phyloP scores from a whole-genome alignment of 2,329 filamentous ascomycete species.

The Penicillium sp. region DNA sequence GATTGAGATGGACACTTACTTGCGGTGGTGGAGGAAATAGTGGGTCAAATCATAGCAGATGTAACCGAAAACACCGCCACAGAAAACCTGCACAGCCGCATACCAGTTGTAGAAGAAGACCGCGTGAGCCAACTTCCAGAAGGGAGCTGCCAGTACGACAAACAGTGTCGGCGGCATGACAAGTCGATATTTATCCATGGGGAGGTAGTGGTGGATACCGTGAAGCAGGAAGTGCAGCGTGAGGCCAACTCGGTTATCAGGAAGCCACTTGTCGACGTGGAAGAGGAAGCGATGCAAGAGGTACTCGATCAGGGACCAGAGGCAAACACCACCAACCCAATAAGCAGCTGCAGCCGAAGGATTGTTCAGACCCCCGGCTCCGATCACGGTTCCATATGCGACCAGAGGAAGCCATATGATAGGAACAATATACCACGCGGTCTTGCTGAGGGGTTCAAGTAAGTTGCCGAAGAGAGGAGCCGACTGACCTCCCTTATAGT shows the following conservation, averaged over 20 bases:
- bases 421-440: slow-evolving; percentile 90
- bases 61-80: slow-evolving; percentile 91
- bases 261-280: slow-evolving; percentile 87
- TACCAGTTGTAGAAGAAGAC: slow-evolving; percentile 85
- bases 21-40: slow-evolving; percentile 96
- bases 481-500: slow-evolving; percentile 90
- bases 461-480: slow-evolving; percentile 97
- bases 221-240: slow-evolving; percentile 91
- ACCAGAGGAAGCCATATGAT: slow-evolving; percentile 80
- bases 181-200: slow-evolving; percentile 97
- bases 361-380: slow-evolving; percentile 60
- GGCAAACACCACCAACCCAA: slow-evolving; percentile 66
- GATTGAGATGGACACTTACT: slow-evolving; percentile 51
- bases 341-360: slow-evolving; percentile 54
- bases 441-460: slow-evolving; percentile 93
- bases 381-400: slow-evolving; percentile 67
- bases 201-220: slow-evolving; percentile 95
- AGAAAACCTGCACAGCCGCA: slow-evolving; percentile 73
- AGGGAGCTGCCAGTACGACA: slow-evolving; percentile 75
- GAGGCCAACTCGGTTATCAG: slow-evolving; percentile 83
- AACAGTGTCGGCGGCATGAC: slow-evolving; percentile 97
- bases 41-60: slow-evolving; percentile 96
- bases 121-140: slow-evolving; percentile 84
- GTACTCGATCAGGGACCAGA: slow-evolving; percentile 94
- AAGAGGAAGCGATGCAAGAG: slow-evolving; percentile 85